Base-by-base conservation (phyloP, 306 rosid genomes). In the Cicer pinnatifidum region DNA sequence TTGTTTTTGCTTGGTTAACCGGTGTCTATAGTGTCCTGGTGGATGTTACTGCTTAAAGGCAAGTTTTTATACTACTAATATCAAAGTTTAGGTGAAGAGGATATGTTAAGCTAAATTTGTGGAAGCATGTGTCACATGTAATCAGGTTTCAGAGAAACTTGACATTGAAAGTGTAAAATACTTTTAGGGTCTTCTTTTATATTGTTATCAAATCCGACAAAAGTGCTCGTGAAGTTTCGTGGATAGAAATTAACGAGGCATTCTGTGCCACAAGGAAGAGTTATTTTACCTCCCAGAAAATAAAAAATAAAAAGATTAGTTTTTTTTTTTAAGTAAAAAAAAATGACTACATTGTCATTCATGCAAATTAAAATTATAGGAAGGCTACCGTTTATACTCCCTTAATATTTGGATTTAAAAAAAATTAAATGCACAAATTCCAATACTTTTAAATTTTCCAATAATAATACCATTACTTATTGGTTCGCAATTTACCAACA, bases 31-130 rank as follows among this genome's bases (percentile, higher is more conserved):
- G 15, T 63, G 54, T 58, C 20, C 12, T 60, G n/a, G 46, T 46
- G 80, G 67, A 77, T 74, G 57, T 65, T 77, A 53, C 38, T 61
- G 11, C 13, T 71, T 2, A 17, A 16, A 51, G 59, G 71, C 73
- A 75, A 71, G 56, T 20, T 28, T 28, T 28, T 80, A 65, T 57
- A 65, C 65, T 57, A 58, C 43, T 67, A 58, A 57, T 67, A 72
- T 59, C 8, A 9, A 13, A 66, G 71, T 58, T 59, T 77, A 54
- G 57, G 72, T 67, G 41, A 73, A 12, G 10, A 16, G 41, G 70
- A 19, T 71, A 16, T 56, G 12, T 5, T 9, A 16, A 59, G 64
- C 75, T 6, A 13, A 60, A 12, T 38, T 68, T 50, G 65, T 46
- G 45, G 61, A 58, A 53, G 10, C 63, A 20, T 75, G 73, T 17